Percentiles rank a stretch among this genome's conserved stretches.
Conservation (phyloP, 1,139 yeast species). For the Nakaseomyces kungkrabaensis region DNA sequence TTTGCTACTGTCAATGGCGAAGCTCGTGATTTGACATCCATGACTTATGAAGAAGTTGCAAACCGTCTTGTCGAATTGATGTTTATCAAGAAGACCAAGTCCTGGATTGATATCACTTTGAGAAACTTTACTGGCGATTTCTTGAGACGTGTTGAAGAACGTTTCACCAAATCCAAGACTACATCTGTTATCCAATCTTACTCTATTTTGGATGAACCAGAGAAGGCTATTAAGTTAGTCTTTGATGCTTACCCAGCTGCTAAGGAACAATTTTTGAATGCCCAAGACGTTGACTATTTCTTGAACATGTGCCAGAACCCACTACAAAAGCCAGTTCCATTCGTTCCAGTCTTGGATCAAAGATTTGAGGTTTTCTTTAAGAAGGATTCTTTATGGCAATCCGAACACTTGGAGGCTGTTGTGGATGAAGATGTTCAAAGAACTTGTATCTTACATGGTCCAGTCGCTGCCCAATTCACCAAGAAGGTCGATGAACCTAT, state of each 20-base stretch:
- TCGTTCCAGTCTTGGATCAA: conserved; percentile 89
- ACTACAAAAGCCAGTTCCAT: conserved; percentile 93
- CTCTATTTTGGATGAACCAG: conserved; percentile 60
- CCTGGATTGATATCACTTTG: conserved; percentile 85
- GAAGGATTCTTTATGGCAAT: conserved; percentile 98
- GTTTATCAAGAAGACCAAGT: conserved; percentile 66
- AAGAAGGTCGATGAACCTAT: conserved; percentile 85
- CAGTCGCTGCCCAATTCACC: conserved; percentile 94
- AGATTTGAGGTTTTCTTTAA: conserved; percentile 93
- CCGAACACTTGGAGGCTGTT: conserved; percentile 93
- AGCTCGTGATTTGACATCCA: conserved; percentile 80
- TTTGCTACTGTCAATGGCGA: conserved; percentile 61
- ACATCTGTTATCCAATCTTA: conserved; percentile 68
- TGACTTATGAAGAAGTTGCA: conserved; percentile 92
- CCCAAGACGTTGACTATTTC: conserved; percentile 93
- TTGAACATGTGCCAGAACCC: conserved; percentile 77
- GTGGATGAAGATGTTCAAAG: conserved; percentile 94
- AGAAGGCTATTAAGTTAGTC: conserved; percentile 46
- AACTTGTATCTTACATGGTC: conserved; percentile 97
- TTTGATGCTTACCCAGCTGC: conserved; percentile 65
- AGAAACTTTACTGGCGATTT: conserved; percentile 81
- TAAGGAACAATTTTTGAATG: conserved; percentile 72
- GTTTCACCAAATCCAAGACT: conserved; percentile 56
- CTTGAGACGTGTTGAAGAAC: conserved; percentile 92
- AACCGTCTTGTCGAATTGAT: conserved; percentile 78